Base-by-base conservation (phyloP, 139 green algal genomes). In the Ettlia oleoabundans region DNA sequence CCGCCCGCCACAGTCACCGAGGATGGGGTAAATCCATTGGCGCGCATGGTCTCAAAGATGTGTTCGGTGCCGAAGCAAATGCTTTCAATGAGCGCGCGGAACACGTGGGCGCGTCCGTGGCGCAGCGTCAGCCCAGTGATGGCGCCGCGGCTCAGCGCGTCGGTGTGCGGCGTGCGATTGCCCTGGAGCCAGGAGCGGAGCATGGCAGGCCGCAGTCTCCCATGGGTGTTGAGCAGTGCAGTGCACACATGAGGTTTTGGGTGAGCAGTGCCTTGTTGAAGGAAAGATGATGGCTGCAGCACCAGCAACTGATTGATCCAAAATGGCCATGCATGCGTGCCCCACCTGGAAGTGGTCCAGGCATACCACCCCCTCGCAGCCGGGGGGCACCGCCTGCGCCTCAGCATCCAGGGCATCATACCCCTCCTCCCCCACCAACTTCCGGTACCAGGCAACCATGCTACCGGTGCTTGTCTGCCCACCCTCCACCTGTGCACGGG, bases 301-400 rank as follows among this genome's bases (percentile, higher is more conserved):
- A n/a, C n/a, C n/a, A n/a, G n/a, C n/a, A n/a, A n/a, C n/a, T n/a
- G n/a, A n/a, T n/a, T n/a, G n/a, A n/a, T n/a, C n/a, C n/a, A n/a
- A n/a, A n/a, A n/a, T n/a, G n/a, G n/a, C n/a, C n/a, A n/a, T n/a
- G n/a, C n/a, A n/a, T n/a, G n/a, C n/a, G n/a, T n/a, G n/a, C n/a
- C n/a, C n/a, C n/a, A n/a, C n/a, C n/a, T n/a, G 91, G 80, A 97
- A 96, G 83, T 97, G 94, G 85, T 97, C 94, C 22, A 94, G 88
- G 52, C 69, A 83, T n/a, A 90, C 28, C 19, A 96, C 84, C 0
- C 92, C 93, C 74, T 97, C 93, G 80, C 86, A 94, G 10, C 94
- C 94, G 0, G 88, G 78, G 1, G 90, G 88, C 38, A 97, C 83
- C 37, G 38, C 70, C 6, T 64, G 84, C 2, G 94, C 94, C 76